Evolutionary conservation across 2,329 filamentous ascomycete species (phyloP), one percentile per base, ranked within the genome.

Genomic region (Penicillium concentricum): DNA sequence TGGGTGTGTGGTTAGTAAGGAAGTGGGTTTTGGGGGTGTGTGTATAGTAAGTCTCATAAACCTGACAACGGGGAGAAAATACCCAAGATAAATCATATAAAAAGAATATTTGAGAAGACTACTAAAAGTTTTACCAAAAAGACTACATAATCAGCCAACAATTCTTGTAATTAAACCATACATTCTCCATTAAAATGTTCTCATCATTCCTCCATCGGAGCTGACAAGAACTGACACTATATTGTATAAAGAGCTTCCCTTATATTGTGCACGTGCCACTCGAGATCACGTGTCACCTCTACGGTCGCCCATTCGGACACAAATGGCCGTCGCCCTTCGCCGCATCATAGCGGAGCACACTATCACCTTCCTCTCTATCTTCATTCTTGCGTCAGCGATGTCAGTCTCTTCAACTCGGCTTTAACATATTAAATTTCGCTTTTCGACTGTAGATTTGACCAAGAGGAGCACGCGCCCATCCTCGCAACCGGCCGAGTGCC

Each of bases 401-500:
- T 69, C 62, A 61, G 55, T 63, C 55, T 35, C 44, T 53, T 44
- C 22, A 37, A 59, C 38, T 47, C 41, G 51, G 18, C 5, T 28
- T 58, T 44, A 54, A 46, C 43, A n/a, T 26, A 49, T 51, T 35
- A 34, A 32, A 55, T n/a, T 48, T 47, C 22, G n/a, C 28, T 45
- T 47, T 51, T 35, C 9, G 5, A 28, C 32, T 46, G 13, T 41
- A 51, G 35, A 51, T 48, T 37, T 45, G 18, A 48, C 35, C 22
- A 37, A 46, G 51, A 61, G 64, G 65, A 64, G 63, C 48, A 58
- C 44, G 57, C 54, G 43, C 39, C 51, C 45, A 51, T 41, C 44
- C 61, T 57, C 59, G 46, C 58, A 45, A 60, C 71, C 73, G 74
- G 74, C 74, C 70, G 48, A 68, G 73, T 58, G 73, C 74, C 73